phyloP scores from a whole-genome alignment of 2,329 filamentous ascomycete species.

The Colletotrichum salicis region DNA sequence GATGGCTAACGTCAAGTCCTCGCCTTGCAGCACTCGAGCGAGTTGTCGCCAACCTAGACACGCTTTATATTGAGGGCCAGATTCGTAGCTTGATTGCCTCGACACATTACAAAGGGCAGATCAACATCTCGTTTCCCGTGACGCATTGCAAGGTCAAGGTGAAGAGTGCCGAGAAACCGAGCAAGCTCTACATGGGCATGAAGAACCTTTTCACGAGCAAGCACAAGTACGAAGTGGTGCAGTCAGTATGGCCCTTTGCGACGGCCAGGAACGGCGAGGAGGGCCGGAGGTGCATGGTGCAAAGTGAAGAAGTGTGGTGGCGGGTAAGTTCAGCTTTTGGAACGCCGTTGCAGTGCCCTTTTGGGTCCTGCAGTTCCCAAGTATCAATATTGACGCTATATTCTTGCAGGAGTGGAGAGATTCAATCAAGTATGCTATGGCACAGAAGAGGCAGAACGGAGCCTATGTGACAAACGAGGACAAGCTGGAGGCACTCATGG shows the following conservation, averaged over 20 bases:
- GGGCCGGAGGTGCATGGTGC: slow-evolving; percentile 59
- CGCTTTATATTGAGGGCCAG: slow-evolving; percentile 65
- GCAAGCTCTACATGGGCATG: slow-evolving; percentile 64
- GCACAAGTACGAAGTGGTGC: slow-evolving; percentile 65
- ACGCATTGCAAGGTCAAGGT: slow-evolving; percentile 61
- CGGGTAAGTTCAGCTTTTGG: slow-evolving; percentile 36
- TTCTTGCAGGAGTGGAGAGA: slow-evolving; percentile 56
- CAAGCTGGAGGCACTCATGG: slow-evolving; percentile 55
- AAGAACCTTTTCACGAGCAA: slow-evolving; percentile 62
- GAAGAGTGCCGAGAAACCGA: slow-evolving; percentile 62
- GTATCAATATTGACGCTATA: neutral
- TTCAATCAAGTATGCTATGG: slow-evolving; percentile 39
- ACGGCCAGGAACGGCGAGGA: slow-evolving; percentile 56
- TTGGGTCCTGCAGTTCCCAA: too few relatives aligned
- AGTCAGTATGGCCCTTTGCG: slow-evolving; percentile 68
- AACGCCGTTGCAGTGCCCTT: neutral
- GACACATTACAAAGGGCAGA: slow-evolving; percentile 60
- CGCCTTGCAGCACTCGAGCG: slow-evolving; percentile 53
- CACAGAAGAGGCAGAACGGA: slow-evolving; percentile 49
- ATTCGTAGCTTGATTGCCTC: slow-evolving; percentile 61
- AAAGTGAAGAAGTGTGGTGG: slow-evolving; percentile 68
- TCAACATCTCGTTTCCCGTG: slow-evolving; percentile 60
- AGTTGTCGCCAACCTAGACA: slow-evolving; percentile 64
- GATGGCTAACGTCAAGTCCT: neutral
- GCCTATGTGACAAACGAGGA: slow-evolving; percentile 62